Evolutionary conservation across 2,329 filamentous ascomycete genomes (phyloP), one percentile per base, ranked within the genome.

Genomic region (Colletotrichum liriopes): DNA sequence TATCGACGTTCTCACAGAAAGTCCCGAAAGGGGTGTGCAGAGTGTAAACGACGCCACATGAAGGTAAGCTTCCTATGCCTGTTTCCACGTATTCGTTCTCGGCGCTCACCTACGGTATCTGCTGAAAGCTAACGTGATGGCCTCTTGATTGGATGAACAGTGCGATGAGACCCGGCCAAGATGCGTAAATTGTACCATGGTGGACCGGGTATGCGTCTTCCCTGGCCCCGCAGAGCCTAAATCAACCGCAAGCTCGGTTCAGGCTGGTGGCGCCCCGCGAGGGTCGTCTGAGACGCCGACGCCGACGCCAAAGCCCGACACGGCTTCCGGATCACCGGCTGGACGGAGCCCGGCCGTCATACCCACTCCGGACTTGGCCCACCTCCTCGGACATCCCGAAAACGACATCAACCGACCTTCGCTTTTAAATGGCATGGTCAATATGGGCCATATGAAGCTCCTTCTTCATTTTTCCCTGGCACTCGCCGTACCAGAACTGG

Each of bases 11-110:
- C 64, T 59, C 80, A 81, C 76, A 80, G 77, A 65, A 81, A 81
- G 75, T 81, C 79, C 20, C 76, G 77, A 49, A 75, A 69, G 9
- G 80, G 80, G 14, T 81, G 80, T 67, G 71, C 74, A 3, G 77
- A 79, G 73, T 81, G 77, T 73, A 81, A 81, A 68, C 74, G 74
- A 45, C 77, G 79, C 11, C 79, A 81, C 65, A 77, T 81, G 65
- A 80, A 80, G 77, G 79, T 78, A 75, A 37, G 58, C 26, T n/a
- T 3, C 6, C 26, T 23, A 11, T 39, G 29, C 26, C 9, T 16
- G 20, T 23, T 49, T 49, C 43, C 56, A 20, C 41, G 56, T 54
- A 56, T 67, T 29, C 14, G 47, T 67, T 58, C 29, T 32, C 26
- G 49, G 43, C 62, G n/a, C 32, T 16, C 52, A 8, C 59, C 6